Conservation (phyloP, 2,329 filamentous ascomycete species). For the Penicillium sp. region DNA sequence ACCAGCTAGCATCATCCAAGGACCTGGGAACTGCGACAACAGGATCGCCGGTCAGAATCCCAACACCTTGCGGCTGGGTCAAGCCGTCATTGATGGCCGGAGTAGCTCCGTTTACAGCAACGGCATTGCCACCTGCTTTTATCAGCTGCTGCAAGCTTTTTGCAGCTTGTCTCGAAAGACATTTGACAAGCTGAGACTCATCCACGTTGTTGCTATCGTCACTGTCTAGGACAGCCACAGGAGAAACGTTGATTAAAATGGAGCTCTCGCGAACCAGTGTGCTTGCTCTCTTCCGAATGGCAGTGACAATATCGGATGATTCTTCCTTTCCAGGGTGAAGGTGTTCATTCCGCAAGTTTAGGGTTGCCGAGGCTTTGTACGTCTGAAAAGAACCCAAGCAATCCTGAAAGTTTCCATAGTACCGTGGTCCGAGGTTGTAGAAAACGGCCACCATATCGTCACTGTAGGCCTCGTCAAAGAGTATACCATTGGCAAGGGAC, state of each 20-base stretch:
- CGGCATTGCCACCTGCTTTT: constrained; percentile 68
- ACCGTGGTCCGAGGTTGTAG: constrained; percentile 82
- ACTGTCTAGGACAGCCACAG: constrained; percentile 74
- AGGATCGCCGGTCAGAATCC: constrained; percentile 77
- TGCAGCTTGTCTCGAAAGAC: constrained; percentile 69
- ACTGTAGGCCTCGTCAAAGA: constrained; percentile 82
- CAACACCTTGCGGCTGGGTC: constrained; percentile 74
- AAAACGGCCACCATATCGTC: constrained; percentile 92
- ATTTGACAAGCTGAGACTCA: constrained; percentile 72
- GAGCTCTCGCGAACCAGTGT: constrained; percentile 75
- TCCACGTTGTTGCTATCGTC: constrained; percentile 69
- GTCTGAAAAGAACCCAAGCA: constrained; percentile 94
- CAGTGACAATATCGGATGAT: constrained; percentile 83
- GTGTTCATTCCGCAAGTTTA: constrained; percentile 88
- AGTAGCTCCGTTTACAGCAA: constrained; percentile 84
- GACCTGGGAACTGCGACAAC: constrained; percentile 77
- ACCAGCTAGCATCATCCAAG: constrained; percentile 89
- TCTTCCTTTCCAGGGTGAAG: constrained; percentile 87
- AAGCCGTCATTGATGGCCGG: constrained; percentile 86
- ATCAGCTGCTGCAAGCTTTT: constrained; percentile 67
- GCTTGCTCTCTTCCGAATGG: constrained; percentile 82
- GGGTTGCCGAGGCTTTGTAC: constrained; percentile 84
- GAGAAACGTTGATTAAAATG: constrained; percentile 78
- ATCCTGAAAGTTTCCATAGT: constrained; percentile 95
- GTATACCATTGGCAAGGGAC: constrained; percentile 84